Base-by-base conservation (phyloP, 441 rosid genomes). In the Adansonia madagascariensis region DNA sequence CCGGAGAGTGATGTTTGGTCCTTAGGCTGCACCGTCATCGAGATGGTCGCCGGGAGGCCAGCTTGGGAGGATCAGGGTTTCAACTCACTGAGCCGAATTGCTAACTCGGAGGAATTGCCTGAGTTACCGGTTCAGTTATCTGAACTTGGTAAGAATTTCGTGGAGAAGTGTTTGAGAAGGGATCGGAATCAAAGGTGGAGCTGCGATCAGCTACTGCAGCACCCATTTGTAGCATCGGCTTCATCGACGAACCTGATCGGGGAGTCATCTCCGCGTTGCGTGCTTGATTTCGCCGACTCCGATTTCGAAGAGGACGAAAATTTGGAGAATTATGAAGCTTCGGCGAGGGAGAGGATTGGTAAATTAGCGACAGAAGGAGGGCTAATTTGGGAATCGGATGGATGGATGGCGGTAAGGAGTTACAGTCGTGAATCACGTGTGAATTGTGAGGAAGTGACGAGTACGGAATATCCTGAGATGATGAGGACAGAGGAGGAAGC, bases 1-100 rank as follows among this genome's bases (percentile, higher is more conserved):
- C 90, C 93, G 63, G 88, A 88, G 73, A 91, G 98, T 43, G 98
- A 93, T 49, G 88, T 93, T 0, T 93, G 98, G 98, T 89, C 98
- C 8, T 59, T 93, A 10, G 98, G 94, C 41, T 89, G 98, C 78
- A 90, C 98, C 22, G 59, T 91, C 39, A 84, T 93, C 27, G 98
- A 91, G 86, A 91, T 93, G 87, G 35, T 90, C 69, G 88, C 92
- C 4, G 94, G 94, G 1, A 85, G 83, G 77, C 91, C 92, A 0
- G 89, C 91, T 11, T 93, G 35, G 35, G 93, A 90, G 78, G 84
- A 39, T 18, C 98, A 89, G 83, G 96, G 97, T 8, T 69, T 83
- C 63, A 77, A 84, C 71, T 82, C 91, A 18, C 78, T 93, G 75
- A 78, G 31, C 72, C 91, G 81, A 70, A 87, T 91, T 61, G 93